Conservation (phyloP, 345 rosid genomes). For the Lumnitzera littorea region DNA sequence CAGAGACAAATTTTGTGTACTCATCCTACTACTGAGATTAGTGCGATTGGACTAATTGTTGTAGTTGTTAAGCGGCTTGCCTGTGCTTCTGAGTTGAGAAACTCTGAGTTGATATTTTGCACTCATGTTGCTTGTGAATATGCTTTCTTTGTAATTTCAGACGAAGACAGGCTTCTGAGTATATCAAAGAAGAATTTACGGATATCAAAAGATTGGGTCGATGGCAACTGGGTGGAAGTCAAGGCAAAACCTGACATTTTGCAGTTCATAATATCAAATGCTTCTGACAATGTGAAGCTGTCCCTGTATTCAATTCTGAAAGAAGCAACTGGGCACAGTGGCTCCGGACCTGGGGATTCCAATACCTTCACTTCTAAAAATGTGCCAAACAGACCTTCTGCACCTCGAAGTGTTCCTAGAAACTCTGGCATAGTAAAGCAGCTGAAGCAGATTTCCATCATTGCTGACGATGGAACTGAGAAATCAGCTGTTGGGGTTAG, state of each 20-base stretch:
- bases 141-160: conserved; percentile 14
- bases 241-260: conserved; percentile 22
- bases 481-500: no score
- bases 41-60: no score
- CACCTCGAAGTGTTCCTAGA: no score
- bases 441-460: no score
- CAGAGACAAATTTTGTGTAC: no score
- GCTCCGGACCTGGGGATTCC: background rate
- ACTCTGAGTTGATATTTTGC: background rate
- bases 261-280: conserved; percentile 12
- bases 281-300: conserved; percentile 6
- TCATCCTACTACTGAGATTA: no score
- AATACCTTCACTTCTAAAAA: no score
- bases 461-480: no score
- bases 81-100: background rate
- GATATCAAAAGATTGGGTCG: conserved; percentile 39
- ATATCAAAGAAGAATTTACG: conserved; percentile 22
- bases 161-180: conserved; percentile 23
- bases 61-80: background rate
- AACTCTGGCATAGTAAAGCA: no score
- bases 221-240: conserved; percentile 33
- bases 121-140: background rate
- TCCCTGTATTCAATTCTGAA: background rate
- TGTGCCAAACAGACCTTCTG: no score
- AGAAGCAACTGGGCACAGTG: conserved; percentile 4